phyloP scores from a whole-genome alignment of 106 monocot species.

The Alisma plantagoaquatica region DNA sequence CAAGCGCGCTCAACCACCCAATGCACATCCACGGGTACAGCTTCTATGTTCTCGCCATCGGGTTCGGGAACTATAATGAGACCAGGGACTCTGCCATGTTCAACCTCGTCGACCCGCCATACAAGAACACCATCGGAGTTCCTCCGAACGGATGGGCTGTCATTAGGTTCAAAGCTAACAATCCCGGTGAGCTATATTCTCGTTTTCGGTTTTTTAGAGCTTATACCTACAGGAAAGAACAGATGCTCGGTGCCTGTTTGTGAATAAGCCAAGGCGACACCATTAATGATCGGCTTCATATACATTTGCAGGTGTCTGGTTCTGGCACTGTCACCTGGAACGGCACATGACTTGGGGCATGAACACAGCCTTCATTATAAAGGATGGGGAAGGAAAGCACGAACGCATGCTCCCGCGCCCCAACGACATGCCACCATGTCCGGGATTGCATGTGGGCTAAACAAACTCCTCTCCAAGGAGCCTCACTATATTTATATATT shows the following conservation, averaged over 20 bases:
- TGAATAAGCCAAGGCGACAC: no score
- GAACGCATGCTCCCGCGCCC: constrained; percentile 26
- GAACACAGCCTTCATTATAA: constrained; percentile 38
- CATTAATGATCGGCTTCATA: no score
- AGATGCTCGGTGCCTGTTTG: no score
- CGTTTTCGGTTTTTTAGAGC: no score
- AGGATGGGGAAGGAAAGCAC: constrained; percentile 20
- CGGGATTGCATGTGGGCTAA: no score
- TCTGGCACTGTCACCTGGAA: constrained; percentile 52
- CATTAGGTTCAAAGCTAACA: constrained; percentile 28
- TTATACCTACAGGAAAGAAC: no score
- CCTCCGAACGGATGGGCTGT: constrained; percentile 43
- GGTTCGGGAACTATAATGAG: constrained; percentile 52
- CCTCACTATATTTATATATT: no score
- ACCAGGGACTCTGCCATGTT: constrained; percentile 28
- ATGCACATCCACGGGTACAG: constrained; percentile 65
- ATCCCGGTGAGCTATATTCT: constrained; percentile 54
- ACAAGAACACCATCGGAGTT: constrained; percentile 39
- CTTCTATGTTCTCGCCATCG: constrained; percentile 56
- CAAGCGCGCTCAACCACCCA: constrained; percentile 42
- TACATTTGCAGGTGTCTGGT: constrained; percentile 41
- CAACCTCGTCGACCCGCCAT: constrained; percentile 52
- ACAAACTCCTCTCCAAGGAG: no score
- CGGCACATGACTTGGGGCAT: constrained; percentile 45
- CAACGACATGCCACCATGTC: constrained; percentile 26